These are phyloP conservation scores for Globisporangium iwayamae DNA, from an alignment of 352 stramenopile genomes.

Conservation along the genomic window DNA sequence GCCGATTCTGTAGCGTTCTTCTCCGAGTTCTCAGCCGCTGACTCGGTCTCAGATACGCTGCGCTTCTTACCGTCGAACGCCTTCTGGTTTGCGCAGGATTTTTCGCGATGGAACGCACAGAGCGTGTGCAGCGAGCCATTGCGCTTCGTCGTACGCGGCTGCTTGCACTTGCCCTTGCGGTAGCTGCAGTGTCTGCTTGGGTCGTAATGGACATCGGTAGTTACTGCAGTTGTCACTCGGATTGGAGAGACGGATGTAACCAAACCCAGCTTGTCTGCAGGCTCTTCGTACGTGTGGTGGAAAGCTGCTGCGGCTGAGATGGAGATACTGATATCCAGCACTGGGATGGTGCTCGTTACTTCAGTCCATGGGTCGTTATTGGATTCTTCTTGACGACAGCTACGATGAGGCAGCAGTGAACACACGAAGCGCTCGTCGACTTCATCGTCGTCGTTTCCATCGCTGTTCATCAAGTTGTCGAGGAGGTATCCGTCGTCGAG, in stretches of 20 bases:
- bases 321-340: constrained; percentile 1
- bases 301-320: background rate
- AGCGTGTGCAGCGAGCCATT: constrained; percentile 7
- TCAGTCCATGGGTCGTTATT: background rate
- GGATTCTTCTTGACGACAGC: background rate
- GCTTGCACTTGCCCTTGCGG: constrained; percentile 2
- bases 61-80: constrained; percentile 7
- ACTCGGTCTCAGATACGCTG: background rate
- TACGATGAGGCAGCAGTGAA: background rate
- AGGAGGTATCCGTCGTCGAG: background rate
- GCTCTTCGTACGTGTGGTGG: background rate
- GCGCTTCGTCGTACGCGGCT: background rate
- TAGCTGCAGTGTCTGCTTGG: background rate
- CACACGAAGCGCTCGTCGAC: background rate
- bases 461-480: background rate
- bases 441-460: background rate
- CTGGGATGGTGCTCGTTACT: background rate
- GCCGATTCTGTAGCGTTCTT: background rate
- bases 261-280: too few species aligned
- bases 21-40: background rate
- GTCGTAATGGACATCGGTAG: background rate
- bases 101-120: background rate
- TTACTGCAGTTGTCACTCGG: background rate
- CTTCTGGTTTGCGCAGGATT: constrained; percentile 3
- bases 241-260: background rate